These are phyloP conservation scores for Phytophthora multivora DNA, from an alignment of 352 stramenopile species.

Conservation along the genomic window DNA sequence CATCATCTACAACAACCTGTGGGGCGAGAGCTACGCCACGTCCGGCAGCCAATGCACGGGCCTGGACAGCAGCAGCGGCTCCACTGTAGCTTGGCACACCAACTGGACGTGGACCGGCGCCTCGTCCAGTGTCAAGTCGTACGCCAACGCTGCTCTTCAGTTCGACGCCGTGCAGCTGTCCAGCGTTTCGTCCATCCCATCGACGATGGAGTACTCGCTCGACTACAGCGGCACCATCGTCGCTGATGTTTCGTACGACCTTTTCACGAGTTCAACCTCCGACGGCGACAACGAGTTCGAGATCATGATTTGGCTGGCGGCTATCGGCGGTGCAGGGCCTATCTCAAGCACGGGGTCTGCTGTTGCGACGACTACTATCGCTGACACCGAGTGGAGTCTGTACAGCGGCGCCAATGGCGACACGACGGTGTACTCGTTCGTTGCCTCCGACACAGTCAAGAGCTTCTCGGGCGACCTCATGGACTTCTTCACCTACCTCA, in stretches of 20 bases:
- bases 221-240: slow-evolving; percentile 34
- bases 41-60: slow-evolving; percentile 49
- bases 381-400: slow-evolving; percentile 21
- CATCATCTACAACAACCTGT: slow-evolving; percentile 58
- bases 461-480: slow-evolving; percentile 37
- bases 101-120: slow-evolving; percentile 36
- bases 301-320: slow-evolving; percentile 53
- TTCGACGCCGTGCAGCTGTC: slow-evolving; percentile 39
- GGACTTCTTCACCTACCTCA: slow-evolving; percentile 40
- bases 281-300: slow-evolving; percentile 38
- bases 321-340: slow-evolving; percentile 33
- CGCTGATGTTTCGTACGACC: slow-evolving; percentile 43
- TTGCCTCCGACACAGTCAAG: slow-evolving; percentile 26
- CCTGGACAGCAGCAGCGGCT: slow-evolving; percentile 31
- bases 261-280: slow-evolving; percentile 41
- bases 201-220: slow-evolving; percentile 39
- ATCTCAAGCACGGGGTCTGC: slow-evolving; percentile 41
- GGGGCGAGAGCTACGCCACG: slow-evolving; percentile 30
- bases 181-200: slow-evolving; percentile 38
- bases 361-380: slow-evolving; percentile 29
- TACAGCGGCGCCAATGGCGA: slow-evolving; percentile 36
- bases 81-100: slow-evolving; percentile 39
- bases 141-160: slow-evolving; percentile 45
- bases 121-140: slow-evolving; percentile 45
- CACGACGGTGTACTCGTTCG: slow-evolving; percentile 45